Percentiles rank a stretch among this genome's conserved stretches.
Evolutionary conservation across 1,284 basidiomycete species (phyloP).

Genomic region (Trametes sp.): DNA sequence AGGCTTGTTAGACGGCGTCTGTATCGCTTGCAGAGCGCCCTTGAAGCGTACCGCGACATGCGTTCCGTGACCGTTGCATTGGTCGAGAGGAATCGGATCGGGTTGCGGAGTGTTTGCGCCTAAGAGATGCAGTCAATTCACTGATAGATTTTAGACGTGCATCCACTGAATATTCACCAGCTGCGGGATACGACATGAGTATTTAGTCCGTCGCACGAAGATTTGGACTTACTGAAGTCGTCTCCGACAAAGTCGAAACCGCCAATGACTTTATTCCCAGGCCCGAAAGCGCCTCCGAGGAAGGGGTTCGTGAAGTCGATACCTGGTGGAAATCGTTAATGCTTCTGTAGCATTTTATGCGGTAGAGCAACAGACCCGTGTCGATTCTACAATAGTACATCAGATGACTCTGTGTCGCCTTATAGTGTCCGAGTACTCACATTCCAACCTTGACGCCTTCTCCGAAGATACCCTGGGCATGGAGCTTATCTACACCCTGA

Average conservation of each 20-base stretch:
- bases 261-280: slow-evolving; percentile 65
- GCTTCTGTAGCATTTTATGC: too few species aligned
- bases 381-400: slow-evolving; percentile 41
- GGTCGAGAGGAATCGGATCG: slow-evolving; percentile 54
- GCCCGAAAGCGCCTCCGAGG: slow-evolving; percentile 69
- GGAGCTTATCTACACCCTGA: slow-evolving; percentile 55
- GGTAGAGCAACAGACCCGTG: slow-evolving; percentile 33
- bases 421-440: slow-evolving; percentile 33
- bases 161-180: slow-evolving; percentile 6
- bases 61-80: slow-evolving; percentile 66
- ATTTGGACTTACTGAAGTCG: slow-evolving; percentile 41
- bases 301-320: slow-evolving; percentile 68
- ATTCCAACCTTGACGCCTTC: slow-evolving; percentile 62
- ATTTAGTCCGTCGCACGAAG: background rate
- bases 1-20: background rate
- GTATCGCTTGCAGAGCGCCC: too few species aligned
- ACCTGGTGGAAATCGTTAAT: slow-evolving; percentile 23
- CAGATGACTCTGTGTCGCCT: too few species aligned
- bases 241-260: slow-evolving; percentile 63
- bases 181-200: background rate
- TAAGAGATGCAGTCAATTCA: slow-evolving; percentile 22
- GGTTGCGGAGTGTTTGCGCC: slow-evolving; percentile 54
- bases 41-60: slow-evolving; percentile 55
- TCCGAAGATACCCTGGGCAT: slow-evolving; percentile 56
- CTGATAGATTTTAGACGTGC: background rate